Evolutionary conservation across 768 basidiomycete species (phyloP), one percentile per base, ranked within the genome.

Genomic region (Mycena vulgaris): DNA sequence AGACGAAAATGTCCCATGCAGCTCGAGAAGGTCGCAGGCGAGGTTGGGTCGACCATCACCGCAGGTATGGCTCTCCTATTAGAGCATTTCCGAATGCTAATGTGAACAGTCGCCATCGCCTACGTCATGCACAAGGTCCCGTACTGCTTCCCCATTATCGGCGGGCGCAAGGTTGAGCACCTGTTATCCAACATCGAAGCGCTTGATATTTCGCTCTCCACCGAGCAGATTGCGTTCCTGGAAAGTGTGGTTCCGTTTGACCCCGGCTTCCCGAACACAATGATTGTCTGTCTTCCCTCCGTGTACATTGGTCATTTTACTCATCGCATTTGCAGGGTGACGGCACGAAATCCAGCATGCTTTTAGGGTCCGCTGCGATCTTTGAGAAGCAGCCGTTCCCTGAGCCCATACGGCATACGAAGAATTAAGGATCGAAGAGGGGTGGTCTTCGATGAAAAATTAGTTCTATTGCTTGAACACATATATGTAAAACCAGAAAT

Each of bases 51-150:
- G 69, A 78, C 75, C 69, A 37, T 80, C 72, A 45, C 77, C 39
- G 62, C 62, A 13, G 53, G 63, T 53, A 39, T 35, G 7, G 6
- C 8, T 11, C 25, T 35, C 31, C 23, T 23, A 3, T 6, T 39
- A n/a, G 5, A 31, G 39, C 16, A 16, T 28, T 39, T 51, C 13
- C 14, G 16, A 16, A 17, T 16, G 21, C 39, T 57, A 25, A 39
- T n/a, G n/a, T n/a, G n/a, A n/a, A n/a, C n/a, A 86, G 86, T 88
- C 3, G 87, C 88, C 9, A 85, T 90, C 67, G 86, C 87, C 16
- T 89, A 88, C 63, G 77, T 89, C 14, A 78, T 89, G 78, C 86
- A 88, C 39, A 90, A 89, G 75, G 31, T 48, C 31, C 59, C 59
- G 2, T 61, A 48, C 31, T 33, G 30, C 31, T 61, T 61, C 59